phyloP scores from a whole-genome alignment of 2,329 filamentous ascomycete genomes.

The Beauveria caledonica region DNA sequence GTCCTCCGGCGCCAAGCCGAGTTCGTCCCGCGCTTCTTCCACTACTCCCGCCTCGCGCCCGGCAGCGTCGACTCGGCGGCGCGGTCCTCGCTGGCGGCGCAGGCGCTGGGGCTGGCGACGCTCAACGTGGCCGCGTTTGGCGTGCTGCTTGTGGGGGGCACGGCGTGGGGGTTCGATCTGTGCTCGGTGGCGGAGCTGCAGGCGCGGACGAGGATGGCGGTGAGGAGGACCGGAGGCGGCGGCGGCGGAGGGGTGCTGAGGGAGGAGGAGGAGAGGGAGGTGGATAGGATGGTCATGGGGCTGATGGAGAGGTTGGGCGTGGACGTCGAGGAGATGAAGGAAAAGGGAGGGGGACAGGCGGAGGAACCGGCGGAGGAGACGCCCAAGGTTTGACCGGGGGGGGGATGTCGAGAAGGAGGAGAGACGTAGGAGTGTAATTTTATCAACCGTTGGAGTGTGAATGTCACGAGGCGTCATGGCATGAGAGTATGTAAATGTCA shows the following conservation, averaged over 20 bases:
- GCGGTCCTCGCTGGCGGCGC: conserved; percentile 57
- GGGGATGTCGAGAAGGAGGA: background rate
- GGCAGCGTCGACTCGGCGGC: conserved; percentile 22
- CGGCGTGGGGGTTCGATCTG: conserved; percentile 72
- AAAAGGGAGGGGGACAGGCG: conserved; percentile 15
- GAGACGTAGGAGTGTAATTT: background rate
- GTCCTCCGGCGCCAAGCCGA: conserved; percentile 54
- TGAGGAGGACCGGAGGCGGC: conserved; percentile 23
- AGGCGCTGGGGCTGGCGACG: conserved; percentile 79
- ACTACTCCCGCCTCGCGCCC: conserved; percentile 46
- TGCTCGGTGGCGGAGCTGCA: conserved; percentile 58
- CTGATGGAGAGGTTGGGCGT: conserved; percentile 44
- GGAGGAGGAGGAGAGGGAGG: conserved; percentile 47
- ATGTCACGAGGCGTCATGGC: too few species aligned
- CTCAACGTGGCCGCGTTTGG: conserved; percentile 73
- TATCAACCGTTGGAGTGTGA: too few species aligned
- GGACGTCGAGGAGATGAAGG: conserved; percentile 12
- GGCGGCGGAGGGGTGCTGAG: conserved; percentile 13
- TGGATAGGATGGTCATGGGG: conserved; percentile 54
- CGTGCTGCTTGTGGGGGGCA: conserved; percentile 65
- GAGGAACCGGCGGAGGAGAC: background rate
- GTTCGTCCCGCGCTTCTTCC: conserved; percentile 59
- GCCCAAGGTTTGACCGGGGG: background rate
- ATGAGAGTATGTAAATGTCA: background rate
- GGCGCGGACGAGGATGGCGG: conserved; percentile 36